Percentiles rank a stretch among this genome's conserved stretches.
Evolutionary conservation across 257 asterid species (phyloP).

Genomic region (Gardenia jasminoides): DNA sequence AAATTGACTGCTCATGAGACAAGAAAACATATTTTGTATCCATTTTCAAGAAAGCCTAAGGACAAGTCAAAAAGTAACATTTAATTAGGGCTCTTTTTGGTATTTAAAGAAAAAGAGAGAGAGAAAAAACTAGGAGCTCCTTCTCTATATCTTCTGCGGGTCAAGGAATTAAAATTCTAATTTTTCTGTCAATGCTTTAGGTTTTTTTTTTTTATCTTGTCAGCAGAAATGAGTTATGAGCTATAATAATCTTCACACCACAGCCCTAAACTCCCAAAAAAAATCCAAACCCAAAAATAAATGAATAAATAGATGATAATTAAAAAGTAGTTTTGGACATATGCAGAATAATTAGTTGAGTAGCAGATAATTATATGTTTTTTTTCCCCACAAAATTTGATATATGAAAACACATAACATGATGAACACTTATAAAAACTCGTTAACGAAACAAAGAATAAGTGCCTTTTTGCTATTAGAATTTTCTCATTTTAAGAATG

Average conservation of each 20-base stretch:
- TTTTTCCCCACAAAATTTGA: too few relatives aligned
- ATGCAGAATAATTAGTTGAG: too few relatives aligned
- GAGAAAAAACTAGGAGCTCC: not conserved
- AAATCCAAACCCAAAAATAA: too few relatives aligned
- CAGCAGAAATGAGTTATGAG: not conserved
- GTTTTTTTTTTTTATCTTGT: not conserved
- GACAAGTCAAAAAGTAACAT: not conserved
- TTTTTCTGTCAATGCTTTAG: not conserved
- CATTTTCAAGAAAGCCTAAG: not conserved
- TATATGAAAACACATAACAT: too few relatives aligned
- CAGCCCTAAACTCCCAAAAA: too few relatives aligned
- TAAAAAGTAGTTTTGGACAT: too few relatives aligned
- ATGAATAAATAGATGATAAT: too few relatives aligned
- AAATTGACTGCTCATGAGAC: not conserved
- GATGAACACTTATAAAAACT: too few relatives aligned
- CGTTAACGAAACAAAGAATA: too few relatives aligned
- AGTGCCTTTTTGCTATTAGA: too few relatives aligned
- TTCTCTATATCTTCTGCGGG: not conserved
- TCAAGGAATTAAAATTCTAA: not conserved
- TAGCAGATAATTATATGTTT: too few relatives aligned
- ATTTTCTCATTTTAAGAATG: not conserved
- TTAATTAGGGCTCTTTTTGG: not conserved
- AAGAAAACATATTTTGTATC: not conserved
- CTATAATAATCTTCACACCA: too few relatives aligned
- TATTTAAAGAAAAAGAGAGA: not conserved